Base-by-base conservation (phyloP, 768 basidiomycete species). In the Phylloporus scabripes region DNA sequence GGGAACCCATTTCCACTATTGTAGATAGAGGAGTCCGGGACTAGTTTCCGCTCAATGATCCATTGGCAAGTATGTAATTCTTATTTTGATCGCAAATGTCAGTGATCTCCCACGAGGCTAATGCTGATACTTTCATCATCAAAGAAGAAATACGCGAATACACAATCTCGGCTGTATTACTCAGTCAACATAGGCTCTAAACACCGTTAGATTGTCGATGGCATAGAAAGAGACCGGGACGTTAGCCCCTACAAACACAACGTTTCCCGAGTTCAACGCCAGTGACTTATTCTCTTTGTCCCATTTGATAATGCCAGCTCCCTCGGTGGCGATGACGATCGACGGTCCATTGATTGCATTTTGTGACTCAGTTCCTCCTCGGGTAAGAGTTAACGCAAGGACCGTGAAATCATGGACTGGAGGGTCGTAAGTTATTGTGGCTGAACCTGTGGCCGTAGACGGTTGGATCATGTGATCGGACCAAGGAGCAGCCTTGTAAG, bases 381-480 rank as follows among this genome's bases (percentile, higher is more conserved):
- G 56, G 0, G 58, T 54, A 7, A 96, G 62, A 33, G 71, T 71
- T 7, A 83, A 72, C 26, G 78, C 77, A 14, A 94, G 73, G 15
- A 99, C 93, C 3, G 87, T 83, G 69, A 99, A 98, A 65, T 98
- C 96, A 29, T 83, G 83, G 57, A 94, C 86, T 0, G 96, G 93
- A 6, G 96, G 95, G 60, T 96, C 80, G 69, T 96, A 98, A 17
- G 91, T 70, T 18, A 72, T 70, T 5, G 78, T 63, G n/a, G 49
- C 34, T 15, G 73, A 65, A 23, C 61, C 50, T 9, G 62, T 55
- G 70, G 83, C 87, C 0, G 68, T 55, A 4, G 65, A 68, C 1
- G 92, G 86, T 17, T 70, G 55, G 48, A 97, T 83, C 51, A 83
- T 67, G 61, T 96, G 92, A 42, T 79, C 79, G 7, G 76, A 70